Conservation (phyloP, 2,329 filamentous ascomycete genomes). For the Phaeoacremonium minimum region DNA sequence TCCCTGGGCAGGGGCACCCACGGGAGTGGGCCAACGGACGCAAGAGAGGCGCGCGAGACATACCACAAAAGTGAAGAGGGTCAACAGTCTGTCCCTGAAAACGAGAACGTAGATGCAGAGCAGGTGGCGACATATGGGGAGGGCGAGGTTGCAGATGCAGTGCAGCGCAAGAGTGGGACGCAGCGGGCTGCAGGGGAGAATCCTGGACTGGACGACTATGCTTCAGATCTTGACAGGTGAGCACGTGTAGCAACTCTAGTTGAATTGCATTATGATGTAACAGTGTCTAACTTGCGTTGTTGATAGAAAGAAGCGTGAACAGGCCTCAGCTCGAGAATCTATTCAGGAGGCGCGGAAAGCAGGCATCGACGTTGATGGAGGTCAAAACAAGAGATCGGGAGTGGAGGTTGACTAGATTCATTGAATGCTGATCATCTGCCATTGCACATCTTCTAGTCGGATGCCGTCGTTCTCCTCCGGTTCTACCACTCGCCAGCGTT, state of each 20-base stretch:
- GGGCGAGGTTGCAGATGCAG: slow-evolving; percentile 18
- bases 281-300: too few species aligned
- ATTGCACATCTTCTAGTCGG: not conserved
- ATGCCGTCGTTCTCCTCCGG: not conserved
- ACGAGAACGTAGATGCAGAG: slow-evolving; percentile 16
- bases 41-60: slow-evolving; percentile 10
- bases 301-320: slow-evolving; percentile 15
- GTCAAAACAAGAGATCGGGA: not conserved
- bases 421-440: not conserved
- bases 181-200: slow-evolving; percentile 14
- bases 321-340: slow-evolving; percentile 13
- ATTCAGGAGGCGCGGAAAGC: slow-evolving; percentile 11
- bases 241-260: not conserved
- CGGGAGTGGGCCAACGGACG: slow-evolving; percentile 13
- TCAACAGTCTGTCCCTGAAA: slow-evolving; percentile 5
- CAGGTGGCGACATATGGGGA: slow-evolving; percentile 16
- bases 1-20: slow-evolving; percentile 12
- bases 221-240: slow-evolving; percentile 14
- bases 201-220: slow-evolving; percentile 11
- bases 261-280: too few species aligned
- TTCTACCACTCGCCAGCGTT: not conserved
- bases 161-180: slow-evolving; percentile 15
- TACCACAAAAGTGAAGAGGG: not conserved
- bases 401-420: slow-evolving; percentile 1
- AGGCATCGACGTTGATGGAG: slow-evolving; percentile 14